phyloP scores from a whole-genome alignment of 768 basidiomycete species.

The Podaxis mareebaensis region DNA sequence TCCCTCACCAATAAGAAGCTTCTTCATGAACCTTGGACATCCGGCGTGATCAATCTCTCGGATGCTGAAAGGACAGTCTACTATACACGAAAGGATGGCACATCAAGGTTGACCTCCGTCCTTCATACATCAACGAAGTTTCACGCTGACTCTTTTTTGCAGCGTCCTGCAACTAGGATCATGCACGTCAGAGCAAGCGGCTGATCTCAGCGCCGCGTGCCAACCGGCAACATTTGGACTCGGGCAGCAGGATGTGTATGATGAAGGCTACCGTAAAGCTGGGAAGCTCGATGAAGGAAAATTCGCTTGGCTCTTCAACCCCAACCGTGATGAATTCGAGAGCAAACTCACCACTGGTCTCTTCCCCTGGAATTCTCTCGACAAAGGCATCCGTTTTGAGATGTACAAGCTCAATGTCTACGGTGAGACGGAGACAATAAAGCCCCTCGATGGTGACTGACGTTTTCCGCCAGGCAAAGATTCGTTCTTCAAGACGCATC shows the following conservation, averaged over 20 bases:
- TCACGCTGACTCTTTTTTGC: neutral
- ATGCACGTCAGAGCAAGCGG: neutral
- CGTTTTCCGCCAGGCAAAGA: conserved; percentile 19
- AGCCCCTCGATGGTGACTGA: neutral
- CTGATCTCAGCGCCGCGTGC: conserved; percentile 32
- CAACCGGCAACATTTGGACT: conserved; percentile 42
- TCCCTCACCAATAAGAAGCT: neutral
- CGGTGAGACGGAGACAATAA: conserved; percentile 25
- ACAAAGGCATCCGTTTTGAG: conserved; percentile 28
- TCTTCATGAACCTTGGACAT: neutral
- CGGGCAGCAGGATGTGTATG: conserved; percentile 36
- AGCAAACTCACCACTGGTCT: conserved; percentile 24
- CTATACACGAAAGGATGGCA: neutral
- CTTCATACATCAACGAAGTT: neutral
- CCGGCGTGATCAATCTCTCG: neutral
- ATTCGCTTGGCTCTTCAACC: conserved; percentile 37
- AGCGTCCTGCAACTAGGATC: neutral
- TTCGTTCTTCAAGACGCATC: conserved; percentile 48
- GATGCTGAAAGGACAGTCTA: neutral
- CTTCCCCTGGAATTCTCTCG: conserved; percentile 22
- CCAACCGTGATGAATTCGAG: conserved; percentile 20
- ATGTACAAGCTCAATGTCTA: conserved; percentile 50
- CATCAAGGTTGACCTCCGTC: neutral
- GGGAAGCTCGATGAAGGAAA: conserved; percentile 39
- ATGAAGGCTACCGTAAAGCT: conserved; percentile 47